Conservation (phyloP, 2,329 filamentous ascomycete species). For the Harringtonia lauricola region DNA sequence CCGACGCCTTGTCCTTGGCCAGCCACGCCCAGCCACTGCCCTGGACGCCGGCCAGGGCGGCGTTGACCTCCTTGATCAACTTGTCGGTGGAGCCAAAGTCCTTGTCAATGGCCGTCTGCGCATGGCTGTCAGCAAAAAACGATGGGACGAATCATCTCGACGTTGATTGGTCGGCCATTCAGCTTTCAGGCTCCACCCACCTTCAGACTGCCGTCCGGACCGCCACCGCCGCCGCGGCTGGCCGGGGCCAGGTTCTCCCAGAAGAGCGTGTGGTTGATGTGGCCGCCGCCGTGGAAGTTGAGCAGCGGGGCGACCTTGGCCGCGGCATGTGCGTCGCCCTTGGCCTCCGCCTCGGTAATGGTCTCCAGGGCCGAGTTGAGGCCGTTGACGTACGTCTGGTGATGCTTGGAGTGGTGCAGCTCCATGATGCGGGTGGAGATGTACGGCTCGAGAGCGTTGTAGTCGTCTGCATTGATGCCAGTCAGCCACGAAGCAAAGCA, state of each 20-base stretch:
- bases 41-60: constrained; percentile 63
- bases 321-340: constrained; percentile 45
- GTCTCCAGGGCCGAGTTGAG: constrained; percentile 56
- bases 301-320: constrained; percentile 43
- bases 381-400: constrained; percentile 68
- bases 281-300: constrained; percentile 83
- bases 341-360: constrained; percentile 49
- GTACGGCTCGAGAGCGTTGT: constrained; percentile 80
- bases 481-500: too few species aligned
- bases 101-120: constrained; percentile 44
- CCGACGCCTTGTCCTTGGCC: constrained; percentile 56
- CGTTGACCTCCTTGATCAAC: constrained; percentile 57
- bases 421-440: constrained; percentile 75
- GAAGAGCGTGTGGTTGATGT: constrained; percentile 89
- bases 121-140: background rate
- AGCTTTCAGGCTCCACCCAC: too few species aligned
- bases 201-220: constrained; percentile 50
- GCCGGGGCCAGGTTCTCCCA: constrained; percentile 75
- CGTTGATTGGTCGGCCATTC: too few species aligned
- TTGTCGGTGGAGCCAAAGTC: constrained; percentile 57
- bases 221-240: constrained; percentile 49
- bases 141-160: too few species aligned
- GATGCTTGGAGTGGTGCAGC: constrained; percentile 69
- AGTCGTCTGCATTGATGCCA: constrained; percentile 74
- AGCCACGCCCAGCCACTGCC: constrained; percentile 90